These are phyloP conservation scores for Antrodiella citrinella DNA, from an alignment of 768 basidiomycete genomes.

Conservation along the genomic window DNA sequence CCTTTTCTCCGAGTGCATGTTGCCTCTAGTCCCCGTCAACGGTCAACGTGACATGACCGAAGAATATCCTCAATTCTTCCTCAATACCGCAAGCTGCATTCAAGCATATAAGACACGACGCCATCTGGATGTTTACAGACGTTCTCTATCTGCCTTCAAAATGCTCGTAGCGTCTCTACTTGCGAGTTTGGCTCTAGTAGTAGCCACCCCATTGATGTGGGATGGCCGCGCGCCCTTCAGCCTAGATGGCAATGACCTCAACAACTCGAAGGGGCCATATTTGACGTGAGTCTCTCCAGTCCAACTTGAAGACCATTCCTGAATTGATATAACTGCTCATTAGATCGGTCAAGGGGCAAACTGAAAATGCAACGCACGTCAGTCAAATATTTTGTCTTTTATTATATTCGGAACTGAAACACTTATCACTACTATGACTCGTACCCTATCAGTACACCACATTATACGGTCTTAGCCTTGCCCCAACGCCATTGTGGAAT, in stretches of 20 bases:
- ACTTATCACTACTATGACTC: conserved; percentile 1
- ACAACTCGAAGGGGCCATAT: conserved; percentile 42
- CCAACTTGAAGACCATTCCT: no score
- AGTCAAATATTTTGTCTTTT: conserved; percentile 10
- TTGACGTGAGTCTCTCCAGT: conserved; percentile 36
- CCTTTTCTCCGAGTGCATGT: not conserved
- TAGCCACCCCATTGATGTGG: conserved; percentile 32
- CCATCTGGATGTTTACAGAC: no score
- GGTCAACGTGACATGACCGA: not conserved
- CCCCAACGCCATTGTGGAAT: conserved; percentile 47
- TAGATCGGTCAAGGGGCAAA: conserved; percentile 48
- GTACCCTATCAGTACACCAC: conserved; percentile 35
- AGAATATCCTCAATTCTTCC: conserved; percentile 10
- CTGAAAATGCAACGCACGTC: conserved; percentile 41
- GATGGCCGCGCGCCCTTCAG: conserved; percentile 46
- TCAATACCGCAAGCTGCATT: not conserved
- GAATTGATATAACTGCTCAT: not conserved
- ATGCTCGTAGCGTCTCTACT: not conserved
- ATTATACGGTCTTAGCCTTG: conserved; percentile 28
- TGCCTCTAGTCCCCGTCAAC: not conserved
- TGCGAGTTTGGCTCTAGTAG: conserved; percentile 3
- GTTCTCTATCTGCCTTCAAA: not conserved
- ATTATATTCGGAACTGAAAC: not conserved
- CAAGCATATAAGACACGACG: not conserved
- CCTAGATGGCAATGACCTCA: conserved; percentile 34